Evolutionary conservation across 1,139 yeast species (phyloP), one percentile per base, ranked within the genome.

Genomic region (Pichia sp.): DNA sequence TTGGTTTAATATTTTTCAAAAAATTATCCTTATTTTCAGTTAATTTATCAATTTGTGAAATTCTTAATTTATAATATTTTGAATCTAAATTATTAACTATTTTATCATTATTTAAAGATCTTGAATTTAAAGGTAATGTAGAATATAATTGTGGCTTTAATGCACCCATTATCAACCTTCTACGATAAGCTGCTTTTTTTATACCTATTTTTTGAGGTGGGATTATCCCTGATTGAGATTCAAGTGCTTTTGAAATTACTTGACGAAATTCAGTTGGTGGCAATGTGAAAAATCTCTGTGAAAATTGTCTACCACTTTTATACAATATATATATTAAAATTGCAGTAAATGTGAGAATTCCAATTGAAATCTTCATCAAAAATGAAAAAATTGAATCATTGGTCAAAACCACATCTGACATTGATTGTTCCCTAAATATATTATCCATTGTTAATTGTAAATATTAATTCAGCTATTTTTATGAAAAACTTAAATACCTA

Each of bases 231-330:
- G 59, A 69, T 2, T 68, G 66, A 45, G 67, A 58, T 28, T 67
- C 58, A 40, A 72, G 49, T 3, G 73, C 77, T 26, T 59, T 54
- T 35, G 57, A 45, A 50, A 77, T 66, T 54, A 67, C 66, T 3
- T 72, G 73, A 50, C 66, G 63, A 73, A 78, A 77, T 43, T 67
- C 60, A 11, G 66, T 71, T 10, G 76, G 69, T 3, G 81, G 81
- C 3, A 76, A 71, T 5, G 71, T 56, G 40, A 73, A 67, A 55
- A 66, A 70, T 44, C 75, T 63, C 5, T 74, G 73, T 10, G 71
- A 29, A 29, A 58, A 53, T 7, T 53, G 49, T 31, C 51, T 53
- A 5, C 52, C 47, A 9, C 55, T 49, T 39, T 50, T 53, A 40
- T 60, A 58, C 1, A 50, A 2, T 1, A 56, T 40, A 41, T 51